These are phyloP conservation scores for Ormosia semicastrata DNA, from an alignment of 306 rosid genomes.

Conservation along the genomic window DNA sequence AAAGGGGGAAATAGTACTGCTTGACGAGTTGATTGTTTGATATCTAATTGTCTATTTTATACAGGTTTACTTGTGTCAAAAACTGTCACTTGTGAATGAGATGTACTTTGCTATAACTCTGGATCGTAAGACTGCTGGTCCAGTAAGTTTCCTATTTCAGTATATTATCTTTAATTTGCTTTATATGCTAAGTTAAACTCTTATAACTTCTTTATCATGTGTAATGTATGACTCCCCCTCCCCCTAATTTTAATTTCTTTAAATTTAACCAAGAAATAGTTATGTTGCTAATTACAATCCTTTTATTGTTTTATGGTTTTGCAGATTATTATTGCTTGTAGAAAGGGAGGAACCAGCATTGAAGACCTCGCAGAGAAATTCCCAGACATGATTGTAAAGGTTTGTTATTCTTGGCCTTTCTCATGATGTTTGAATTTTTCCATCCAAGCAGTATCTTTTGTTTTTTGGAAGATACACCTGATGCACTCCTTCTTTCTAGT, in stretches of 20 bases:
- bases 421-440: conserved; percentile 19
- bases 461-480: conserved; percentile 28
- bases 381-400: conserved; percentile 93
- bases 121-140: conserved; percentile 91
- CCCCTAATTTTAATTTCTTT: not conserved
- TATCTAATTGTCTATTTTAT: conserved; percentile 26
- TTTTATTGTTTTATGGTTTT: not conserved
- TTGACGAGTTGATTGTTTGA: not conserved
- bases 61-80: conserved; percentile 89
- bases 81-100: conserved; percentile 87
- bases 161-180: conserved; percentile 2
- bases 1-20: not conserved
- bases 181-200: conserved; percentile 7
- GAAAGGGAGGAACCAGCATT: conserved; percentile 97
- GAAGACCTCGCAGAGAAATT: conserved; percentile 99
- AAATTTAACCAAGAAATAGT: not conserved
- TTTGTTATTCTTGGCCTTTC: conserved; percentile 33
- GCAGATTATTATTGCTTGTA: conserved; percentile 94
- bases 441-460: not conserved
- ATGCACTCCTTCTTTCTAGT: conserved; percentile 30
- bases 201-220: not conserved
- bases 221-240: not conserved
- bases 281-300: conserved; percentile 10
- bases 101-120: conserved; percentile 98
- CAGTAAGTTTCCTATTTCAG: conserved; percentile 61